Percentiles rank a stretch among this genome's conserved stretches.
phyloP scores from a whole-genome alignment of 441 rosid genomes.

The Erodium trifolium region DNA sequence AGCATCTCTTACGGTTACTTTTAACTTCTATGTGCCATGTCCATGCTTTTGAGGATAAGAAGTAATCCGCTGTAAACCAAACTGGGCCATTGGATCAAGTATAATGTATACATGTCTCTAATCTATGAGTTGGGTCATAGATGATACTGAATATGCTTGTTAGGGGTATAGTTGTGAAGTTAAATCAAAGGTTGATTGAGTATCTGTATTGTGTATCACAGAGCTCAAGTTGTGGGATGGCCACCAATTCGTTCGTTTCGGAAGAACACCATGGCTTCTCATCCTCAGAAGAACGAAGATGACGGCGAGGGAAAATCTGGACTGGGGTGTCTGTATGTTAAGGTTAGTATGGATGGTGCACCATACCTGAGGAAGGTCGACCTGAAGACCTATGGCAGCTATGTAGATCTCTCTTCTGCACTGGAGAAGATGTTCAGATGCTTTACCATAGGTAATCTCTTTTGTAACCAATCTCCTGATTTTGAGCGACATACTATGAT shows the following conservation, averaged over 20 bases:
- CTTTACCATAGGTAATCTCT: conserved; percentile 39
- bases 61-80: background rate
- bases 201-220: background rate
- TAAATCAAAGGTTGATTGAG: too few species aligned
- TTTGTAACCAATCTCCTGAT: too few species aligned
- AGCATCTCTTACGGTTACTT: background rate
- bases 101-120: too few species aligned
- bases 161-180: background rate
- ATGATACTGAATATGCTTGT: background rate
- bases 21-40: background rate
- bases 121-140: background rate
- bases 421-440: conserved; percentile 55
- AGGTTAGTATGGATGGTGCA: conserved; percentile 8
- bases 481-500: too few species aligned
- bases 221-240: conserved; percentile 39
- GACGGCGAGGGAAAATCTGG: conserved; percentile 35
- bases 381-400: conserved; percentile 37
- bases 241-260: conserved; percentile 54
- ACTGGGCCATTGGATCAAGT: too few species aligned
- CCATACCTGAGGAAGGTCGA: conserved; percentile 56
- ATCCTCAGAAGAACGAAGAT: conserved; percentile 31
- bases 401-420: conserved; percentile 39
- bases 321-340: conserved; percentile 20
- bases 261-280: conserved; percentile 45
- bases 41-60: background rate